phyloP scores from a whole-genome alignment of 2,329 filamentous ascomycete genomes.

The Paecilomyces variotii region DNA sequence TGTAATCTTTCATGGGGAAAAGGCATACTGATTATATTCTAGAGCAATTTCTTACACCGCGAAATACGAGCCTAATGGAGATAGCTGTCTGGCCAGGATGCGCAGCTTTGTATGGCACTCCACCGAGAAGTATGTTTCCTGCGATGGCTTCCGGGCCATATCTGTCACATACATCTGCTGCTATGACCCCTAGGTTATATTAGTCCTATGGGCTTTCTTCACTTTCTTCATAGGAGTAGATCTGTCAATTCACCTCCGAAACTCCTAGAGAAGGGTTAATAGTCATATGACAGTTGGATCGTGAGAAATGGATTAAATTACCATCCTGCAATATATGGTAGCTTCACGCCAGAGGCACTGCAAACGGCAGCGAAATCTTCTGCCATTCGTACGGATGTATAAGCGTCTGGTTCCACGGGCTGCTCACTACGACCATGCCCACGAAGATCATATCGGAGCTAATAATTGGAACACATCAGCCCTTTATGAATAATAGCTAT shows the following conservation, averaged over 20 bases:
- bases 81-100: slow-evolving; percentile 6
- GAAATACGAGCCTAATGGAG: too few species aligned
- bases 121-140: not conserved
- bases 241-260: not conserved
- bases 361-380: not conserved
- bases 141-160: not conserved
- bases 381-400: not conserved
- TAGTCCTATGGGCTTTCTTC: not conserved
- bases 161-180: not conserved
- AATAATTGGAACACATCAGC: not conserved
- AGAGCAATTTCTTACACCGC: too few species aligned
- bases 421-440: not conserved
- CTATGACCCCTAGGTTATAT: not conserved
- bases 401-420: not conserved
- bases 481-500: too few species aligned
- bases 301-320: not conserved
- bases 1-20: slow-evolving; percentile 19
- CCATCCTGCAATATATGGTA: not conserved
- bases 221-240: not conserved
- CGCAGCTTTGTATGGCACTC: not conserved
- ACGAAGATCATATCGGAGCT: not conserved
- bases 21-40: too few species aligned
- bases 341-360: not conserved
- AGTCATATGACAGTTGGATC: too few species aligned
- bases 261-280: too few species aligned